Conservation (phyloP, 2,329 filamentous ascomycete species). For the Curvularia lunata region DNA sequence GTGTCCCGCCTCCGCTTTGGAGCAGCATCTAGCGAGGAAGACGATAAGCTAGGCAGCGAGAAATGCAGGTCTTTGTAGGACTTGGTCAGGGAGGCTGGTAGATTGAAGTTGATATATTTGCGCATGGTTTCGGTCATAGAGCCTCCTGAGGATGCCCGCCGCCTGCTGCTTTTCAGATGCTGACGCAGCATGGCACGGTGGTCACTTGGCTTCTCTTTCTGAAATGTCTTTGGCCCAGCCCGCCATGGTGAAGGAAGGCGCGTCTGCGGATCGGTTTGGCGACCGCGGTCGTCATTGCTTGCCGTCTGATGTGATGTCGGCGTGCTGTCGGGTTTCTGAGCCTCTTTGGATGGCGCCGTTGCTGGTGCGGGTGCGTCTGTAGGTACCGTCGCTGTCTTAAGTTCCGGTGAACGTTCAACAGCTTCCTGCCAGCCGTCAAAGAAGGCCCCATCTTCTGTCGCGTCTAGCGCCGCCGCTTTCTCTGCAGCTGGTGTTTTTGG, state of each 20-base stretch:
- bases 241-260: slow-evolving; percentile 57
- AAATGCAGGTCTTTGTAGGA: slow-evolving; percentile 47
- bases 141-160: slow-evolving; percentile 50
- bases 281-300: slow-evolving; percentile 12
- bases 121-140: slow-evolving; percentile 43
- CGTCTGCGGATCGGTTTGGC: slow-evolving; percentile 22
- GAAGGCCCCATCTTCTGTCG: slow-evolving; percentile 53
- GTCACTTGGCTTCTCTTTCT: slow-evolving; percentile 40
- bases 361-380: not conserved
- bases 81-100: slow-evolving; percentile 46
- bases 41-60: slow-evolving; percentile 44
- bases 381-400: not conserved
- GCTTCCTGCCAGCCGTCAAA: slow-evolving; percentile 53
- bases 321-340: not conserved
- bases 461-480: slow-evolving; percentile 63
- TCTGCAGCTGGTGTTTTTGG: slow-evolving; percentile 64
- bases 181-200: slow-evolving; percentile 49
- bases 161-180: slow-evolving; percentile 45
- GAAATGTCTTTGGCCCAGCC: slow-evolving; percentile 46
- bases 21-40: slow-evolving; percentile 34
- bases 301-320: slow-evolving; percentile 1
- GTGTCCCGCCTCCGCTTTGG: slow-evolving; percentile 27
- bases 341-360: not conserved
- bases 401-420: slow-evolving; percentile 10
- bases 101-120: slow-evolving; percentile 47